phyloP scores from a whole-genome alignment of 495 filamentous ascomycete species.

The Aspergillus sclerotioniger region DNA sequence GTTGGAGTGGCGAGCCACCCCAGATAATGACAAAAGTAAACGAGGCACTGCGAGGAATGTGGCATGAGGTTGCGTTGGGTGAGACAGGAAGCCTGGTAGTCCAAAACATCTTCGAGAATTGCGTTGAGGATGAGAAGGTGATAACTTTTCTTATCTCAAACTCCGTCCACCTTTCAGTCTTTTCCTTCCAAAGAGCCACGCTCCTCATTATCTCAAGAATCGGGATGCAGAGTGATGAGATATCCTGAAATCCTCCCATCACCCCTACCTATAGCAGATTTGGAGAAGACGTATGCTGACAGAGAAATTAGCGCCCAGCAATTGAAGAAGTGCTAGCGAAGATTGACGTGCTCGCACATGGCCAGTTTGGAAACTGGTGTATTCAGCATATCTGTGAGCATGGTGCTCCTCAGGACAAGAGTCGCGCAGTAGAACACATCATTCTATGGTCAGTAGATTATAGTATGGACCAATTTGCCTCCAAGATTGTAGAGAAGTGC shows the following conservation, averaged over 20 bases:
- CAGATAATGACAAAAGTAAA: constrained; percentile 99
- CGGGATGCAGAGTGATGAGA: not conserved
- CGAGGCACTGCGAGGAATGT: constrained; percentile 92
- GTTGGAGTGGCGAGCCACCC: constrained; percentile 91
- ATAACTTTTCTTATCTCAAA: constrained; percentile 12
- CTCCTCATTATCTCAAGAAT: not conserved
- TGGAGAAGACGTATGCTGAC: constrained; percentile 33
- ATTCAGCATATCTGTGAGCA: constrained; percentile 99
- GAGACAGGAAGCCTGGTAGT: constrained; percentile 97
- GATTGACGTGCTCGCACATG: constrained; percentile 92
- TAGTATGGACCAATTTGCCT: constrained; percentile 99
- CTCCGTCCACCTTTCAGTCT: not conserved
- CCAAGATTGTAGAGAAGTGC: constrained; percentile 98
- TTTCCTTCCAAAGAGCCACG: not conserved
- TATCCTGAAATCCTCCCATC: no score
- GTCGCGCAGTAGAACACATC: constrained; percentile 90
- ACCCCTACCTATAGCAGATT: not conserved
- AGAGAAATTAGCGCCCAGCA: constrained; percentile 70
- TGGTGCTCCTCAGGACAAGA: constrained; percentile 86
- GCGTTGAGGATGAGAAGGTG: constrained; percentile 97
- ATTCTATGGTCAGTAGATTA: constrained; percentile 90
- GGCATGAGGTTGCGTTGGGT: constrained; percentile 95
- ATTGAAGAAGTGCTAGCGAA: constrained; percentile 93
- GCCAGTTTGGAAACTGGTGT: constrained; percentile 99
- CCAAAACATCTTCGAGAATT: constrained; percentile 99